Evolutionary conservation across 805 yeast species (phyloP).

Genomic region (Priceomyces haplophilus): DNA sequence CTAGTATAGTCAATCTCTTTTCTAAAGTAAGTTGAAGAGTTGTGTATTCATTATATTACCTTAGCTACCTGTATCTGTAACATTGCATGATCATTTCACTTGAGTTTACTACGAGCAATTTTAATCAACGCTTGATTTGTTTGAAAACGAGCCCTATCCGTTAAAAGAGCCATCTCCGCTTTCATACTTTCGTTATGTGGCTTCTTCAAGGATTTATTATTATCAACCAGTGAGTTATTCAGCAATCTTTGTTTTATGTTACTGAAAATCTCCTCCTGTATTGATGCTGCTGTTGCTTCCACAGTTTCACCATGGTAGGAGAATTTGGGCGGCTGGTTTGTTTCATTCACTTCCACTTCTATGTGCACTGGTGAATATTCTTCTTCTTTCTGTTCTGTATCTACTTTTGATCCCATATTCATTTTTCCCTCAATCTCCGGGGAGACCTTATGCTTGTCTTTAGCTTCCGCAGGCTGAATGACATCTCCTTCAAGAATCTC

Average conservation of each 20-base stretch:
- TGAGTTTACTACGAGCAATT: conserved; percentile 23
- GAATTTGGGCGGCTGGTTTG: conserved; percentile 4
- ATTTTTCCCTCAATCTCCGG: neutral
- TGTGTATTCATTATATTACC: too few species aligned
- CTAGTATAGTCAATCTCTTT: neutral
- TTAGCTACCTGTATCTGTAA: too few species aligned
- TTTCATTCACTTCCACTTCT: conserved; percentile 1
- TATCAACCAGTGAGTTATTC: conserved; percentile 1
- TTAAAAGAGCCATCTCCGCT: conserved; percentile 23
- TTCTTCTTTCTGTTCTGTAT: conserved; percentile 4
- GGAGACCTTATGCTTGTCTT: too few species aligned
- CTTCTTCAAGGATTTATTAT: neutral
- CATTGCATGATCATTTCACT: neutral
- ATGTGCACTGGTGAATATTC: conserved; percentile 11
- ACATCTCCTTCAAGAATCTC: neutral
- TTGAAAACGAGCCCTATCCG: conserved; percentile 22
- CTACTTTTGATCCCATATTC: neutral
- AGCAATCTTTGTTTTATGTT: conserved; percentile 13
- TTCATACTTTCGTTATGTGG: conserved; percentile 31
- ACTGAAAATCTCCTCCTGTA: conserved; percentile 20
- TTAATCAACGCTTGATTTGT: conserved; percentile 26
- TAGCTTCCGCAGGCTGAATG: too few species aligned
- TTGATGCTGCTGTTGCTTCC: conserved; percentile 22
- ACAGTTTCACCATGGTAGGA: conserved; percentile 22
- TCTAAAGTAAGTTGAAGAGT: too few species aligned